Conservation (phyloP, 192 early-diverging fungal genomes). For the Phycomyces nitens region DNA sequence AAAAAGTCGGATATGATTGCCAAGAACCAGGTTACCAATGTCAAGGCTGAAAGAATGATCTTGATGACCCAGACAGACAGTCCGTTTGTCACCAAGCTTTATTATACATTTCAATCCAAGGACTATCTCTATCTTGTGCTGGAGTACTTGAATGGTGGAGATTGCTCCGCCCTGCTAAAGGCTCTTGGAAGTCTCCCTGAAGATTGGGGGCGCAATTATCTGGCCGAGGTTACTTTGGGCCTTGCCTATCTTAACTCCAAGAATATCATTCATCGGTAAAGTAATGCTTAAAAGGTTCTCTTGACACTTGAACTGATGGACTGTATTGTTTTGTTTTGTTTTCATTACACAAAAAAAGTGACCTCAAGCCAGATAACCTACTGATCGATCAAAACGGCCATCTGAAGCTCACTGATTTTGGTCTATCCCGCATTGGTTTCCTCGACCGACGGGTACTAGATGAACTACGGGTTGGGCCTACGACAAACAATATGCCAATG, state of each 20-base stretch:
- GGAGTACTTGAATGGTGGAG: slow-evolving; percentile 88
- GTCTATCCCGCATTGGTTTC: slow-evolving; percentile 79
- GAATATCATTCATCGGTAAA: slow-evolving; percentile 78
- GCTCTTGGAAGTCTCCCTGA: slow-evolving; percentile 66
- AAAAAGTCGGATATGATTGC: slow-evolving; percentile 87
- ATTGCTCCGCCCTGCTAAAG: slow-evolving; percentile 84
- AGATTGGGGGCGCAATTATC: slow-evolving; percentile 82
- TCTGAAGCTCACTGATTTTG: slow-evolving; percentile 87
- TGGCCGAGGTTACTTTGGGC: slow-evolving; percentile 79
- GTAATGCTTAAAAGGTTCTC: slow-evolving; percentile 2
- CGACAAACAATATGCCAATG: background rate
- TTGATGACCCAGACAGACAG: slow-evolving; percentile 79
- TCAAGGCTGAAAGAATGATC: slow-evolving; percentile 87
- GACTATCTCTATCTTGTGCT: slow-evolving; percentile 85
- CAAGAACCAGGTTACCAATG: slow-evolving; percentile 89
- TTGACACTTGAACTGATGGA: background rate
- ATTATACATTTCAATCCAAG: slow-evolving; percentile 80
- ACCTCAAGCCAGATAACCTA: slow-evolving; percentile 85
- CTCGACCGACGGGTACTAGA: slow-evolving; percentile 69
- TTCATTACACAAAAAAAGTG: slow-evolving; percentile 23
- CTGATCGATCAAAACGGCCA: slow-evolving; percentile 83
- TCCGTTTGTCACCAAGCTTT: slow-evolving; percentile 80
- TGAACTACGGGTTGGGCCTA: slow-evolving; percentile 28
- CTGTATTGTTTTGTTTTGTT: slow-evolving; percentile 21
- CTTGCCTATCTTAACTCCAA: slow-evolving; percentile 75